Conservation (phyloP, 306 rosid species). For the Cucurbita ficifolia region DNA sequence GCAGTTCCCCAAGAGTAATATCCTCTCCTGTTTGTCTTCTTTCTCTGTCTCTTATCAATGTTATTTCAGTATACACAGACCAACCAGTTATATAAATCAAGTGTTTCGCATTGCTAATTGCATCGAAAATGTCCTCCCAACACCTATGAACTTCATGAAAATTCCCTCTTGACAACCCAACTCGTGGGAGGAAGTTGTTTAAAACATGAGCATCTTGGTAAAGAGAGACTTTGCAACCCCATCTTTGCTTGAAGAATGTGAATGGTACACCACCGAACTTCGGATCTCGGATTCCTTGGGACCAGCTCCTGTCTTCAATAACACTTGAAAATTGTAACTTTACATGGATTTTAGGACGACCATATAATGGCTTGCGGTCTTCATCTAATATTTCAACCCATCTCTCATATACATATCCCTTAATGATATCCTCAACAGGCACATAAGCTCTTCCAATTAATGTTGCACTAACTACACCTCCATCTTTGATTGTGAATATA, state of each 20-base stretch:
- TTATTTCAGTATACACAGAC: slow-evolving; percentile 47
- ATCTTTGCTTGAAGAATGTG: slow-evolving; percentile 52
- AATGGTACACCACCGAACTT: slow-evolving; percentile 40
- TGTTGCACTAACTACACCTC: slow-evolving; percentile 50
- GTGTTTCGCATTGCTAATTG: slow-evolving; percentile 36
- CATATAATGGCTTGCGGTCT: slow-evolving; percentile 26
- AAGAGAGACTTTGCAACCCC: slow-evolving; percentile 46
- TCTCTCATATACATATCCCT: slow-evolving; percentile 12
- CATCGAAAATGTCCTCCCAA: slow-evolving; percentile 64
- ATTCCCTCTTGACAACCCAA: slow-evolving; percentile 2
- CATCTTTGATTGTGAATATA: slow-evolving; percentile 58
- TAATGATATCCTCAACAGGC: slow-evolving; percentile 26
- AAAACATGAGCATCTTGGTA: slow-evolving; percentile 73
- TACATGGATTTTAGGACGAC: slow-evolving; percentile 39
- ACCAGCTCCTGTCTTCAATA: slow-evolving; percentile 22
- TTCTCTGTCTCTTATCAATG: slow-evolving; percentile 29
- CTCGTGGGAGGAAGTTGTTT: slow-evolving; percentile 1
- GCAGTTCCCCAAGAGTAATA: slow-evolving; percentile 49
- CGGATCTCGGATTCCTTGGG: slow-evolving; percentile 29
- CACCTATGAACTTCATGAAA: slow-evolving; percentile 29
- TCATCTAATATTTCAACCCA: slow-evolving; percentile 53
- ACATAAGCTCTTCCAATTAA: slow-evolving; percentile 67
- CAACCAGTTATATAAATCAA: slow-evolving; percentile 73
- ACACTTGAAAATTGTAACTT: slow-evolving; percentile 19
- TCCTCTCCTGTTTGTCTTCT: slow-evolving; percentile 6